phyloP scores from a whole-genome alignment of 2,329 filamentous ascomycete species.

The Ophiostoma ips region DNA sequence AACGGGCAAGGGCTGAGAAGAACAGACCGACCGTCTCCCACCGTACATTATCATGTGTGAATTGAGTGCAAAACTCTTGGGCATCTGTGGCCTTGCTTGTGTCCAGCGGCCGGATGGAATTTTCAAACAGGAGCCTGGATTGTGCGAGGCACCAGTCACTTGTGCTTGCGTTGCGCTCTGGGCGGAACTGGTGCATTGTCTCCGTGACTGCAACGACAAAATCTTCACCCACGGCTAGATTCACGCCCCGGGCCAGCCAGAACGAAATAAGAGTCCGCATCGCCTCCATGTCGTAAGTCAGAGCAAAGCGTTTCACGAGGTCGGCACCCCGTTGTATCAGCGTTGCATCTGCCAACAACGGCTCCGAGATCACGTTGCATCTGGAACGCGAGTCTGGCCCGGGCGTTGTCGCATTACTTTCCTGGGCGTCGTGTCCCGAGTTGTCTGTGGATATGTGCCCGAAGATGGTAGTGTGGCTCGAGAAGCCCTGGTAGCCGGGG shows the following conservation, averaged over 20 bases:
- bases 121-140: not conserved
- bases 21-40: not conserved
- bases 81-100: not conserved
- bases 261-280: not conserved
- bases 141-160: not conserved
- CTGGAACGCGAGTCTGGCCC: not conserved
- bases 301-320: not conserved
- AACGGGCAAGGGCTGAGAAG: not conserved
- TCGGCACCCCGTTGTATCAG: not conserved
- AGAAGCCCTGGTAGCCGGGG: conserved; percentile 1
- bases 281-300: not conserved
- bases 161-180: not conserved
- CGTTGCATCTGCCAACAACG: not conserved
- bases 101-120: not conserved
- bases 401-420: not conserved
- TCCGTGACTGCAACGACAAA: not conserved
- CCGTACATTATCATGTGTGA: not conserved
- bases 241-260: conserved; percentile 1
- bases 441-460: not conserved
- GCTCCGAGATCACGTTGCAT: not conserved
- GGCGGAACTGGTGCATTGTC: not conserved
- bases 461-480: conserved; percentile 1
- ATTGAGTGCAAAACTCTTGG: not conserved
- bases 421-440: not conserved
- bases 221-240: not conserved